These are phyloP conservation scores for Taxawa tesnikishii DNA, from an alignment of 2,329 filamentous ascomycete genomes.

Conservation along the genomic window DNA sequence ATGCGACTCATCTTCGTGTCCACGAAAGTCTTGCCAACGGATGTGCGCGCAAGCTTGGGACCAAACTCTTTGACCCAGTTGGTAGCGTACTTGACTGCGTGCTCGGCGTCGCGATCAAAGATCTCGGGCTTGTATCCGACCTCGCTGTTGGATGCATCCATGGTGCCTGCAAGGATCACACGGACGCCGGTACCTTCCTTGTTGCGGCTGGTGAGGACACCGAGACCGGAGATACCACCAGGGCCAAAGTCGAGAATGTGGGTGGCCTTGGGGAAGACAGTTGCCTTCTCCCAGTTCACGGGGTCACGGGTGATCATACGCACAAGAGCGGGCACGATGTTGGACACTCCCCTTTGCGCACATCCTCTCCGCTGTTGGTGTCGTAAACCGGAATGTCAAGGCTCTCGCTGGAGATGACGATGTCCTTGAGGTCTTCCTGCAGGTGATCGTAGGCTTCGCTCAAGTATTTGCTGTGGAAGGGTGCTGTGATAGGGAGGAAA, in stretches of 20 bases:
- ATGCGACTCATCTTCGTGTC: slow-evolving; percentile 94
- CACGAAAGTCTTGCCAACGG: slow-evolving; percentile 77
- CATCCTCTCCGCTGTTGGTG: slow-evolving; percentile 77
- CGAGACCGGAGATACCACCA: slow-evolving; percentile 90
- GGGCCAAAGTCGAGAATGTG: slow-evolving; percentile 96
- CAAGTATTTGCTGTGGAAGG: slow-evolving; percentile 96
- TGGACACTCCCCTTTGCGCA: slow-evolving; percentile 57
- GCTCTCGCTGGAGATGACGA: slow-evolving; percentile 60
- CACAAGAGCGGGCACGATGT: slow-evolving; percentile 75
- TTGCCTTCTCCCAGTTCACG: slow-evolving; percentile 94
- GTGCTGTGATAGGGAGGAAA: slow-evolving; percentile 93
- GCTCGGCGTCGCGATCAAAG: slow-evolving; percentile 89
- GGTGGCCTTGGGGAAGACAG: slow-evolving; percentile 77
- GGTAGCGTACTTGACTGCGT: slow-evolving; percentile 86
- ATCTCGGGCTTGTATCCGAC: slow-evolving; percentile 97
- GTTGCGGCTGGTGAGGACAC: slow-evolving; percentile 93
- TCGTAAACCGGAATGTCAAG: slow-evolving; percentile 81
- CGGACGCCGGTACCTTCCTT: slow-evolving; percentile 97
- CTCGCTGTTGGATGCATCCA: slow-evolving; percentile 79
- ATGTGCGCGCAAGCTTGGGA: slow-evolving; percentile 82
- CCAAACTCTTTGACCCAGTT: slow-evolving; percentile 98
- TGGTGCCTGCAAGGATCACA: slow-evolving; percentile 86
- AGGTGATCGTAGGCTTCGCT: slow-evolving; percentile 70
- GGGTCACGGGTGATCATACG: slow-evolving; percentile 90
- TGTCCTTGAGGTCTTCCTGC: slow-evolving; percentile 72